Conservation (phyloP, 2,329 filamentous ascomycete species). For the Fusarium cicatricum region DNA sequence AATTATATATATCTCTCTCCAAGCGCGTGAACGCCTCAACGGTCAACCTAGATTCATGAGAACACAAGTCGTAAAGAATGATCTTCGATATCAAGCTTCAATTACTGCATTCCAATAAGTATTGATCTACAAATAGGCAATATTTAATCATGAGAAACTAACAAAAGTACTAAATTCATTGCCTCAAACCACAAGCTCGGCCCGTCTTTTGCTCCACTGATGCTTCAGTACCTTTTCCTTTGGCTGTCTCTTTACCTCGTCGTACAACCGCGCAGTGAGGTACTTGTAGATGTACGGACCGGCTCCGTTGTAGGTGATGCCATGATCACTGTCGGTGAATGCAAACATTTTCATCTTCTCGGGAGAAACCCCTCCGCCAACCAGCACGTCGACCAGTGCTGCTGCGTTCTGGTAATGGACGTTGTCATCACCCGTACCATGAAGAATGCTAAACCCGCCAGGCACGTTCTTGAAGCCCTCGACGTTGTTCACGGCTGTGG, state of each 20-base stretch:
- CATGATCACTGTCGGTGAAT: slow-evolving; percentile 72
- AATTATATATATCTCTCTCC: no score
- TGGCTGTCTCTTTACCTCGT: slow-evolving; percentile 66
- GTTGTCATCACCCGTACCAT: slow-evolving; percentile 75
- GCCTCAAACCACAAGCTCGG: slow-evolving; percentile 1
- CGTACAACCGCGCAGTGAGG: slow-evolving; percentile 66
- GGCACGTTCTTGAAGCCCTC: slow-evolving; percentile 69
- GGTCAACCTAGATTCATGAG: no score
- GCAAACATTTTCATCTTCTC: slow-evolving; percentile 69
- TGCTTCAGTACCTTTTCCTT: slow-evolving; percentile 43
- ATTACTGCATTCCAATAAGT: no score
- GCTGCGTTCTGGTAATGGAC: slow-evolving; percentile 75
- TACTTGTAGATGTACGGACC: slow-evolving; percentile 68
- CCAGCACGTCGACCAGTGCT: slow-evolving; percentile 67
- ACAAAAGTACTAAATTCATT: no score
- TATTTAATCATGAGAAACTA: no score
- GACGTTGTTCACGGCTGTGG: slow-evolving; percentile 64
- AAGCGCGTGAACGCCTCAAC: no score
- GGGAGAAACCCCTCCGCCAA: slow-evolving; percentile 65
- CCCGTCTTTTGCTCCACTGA: slow-evolving; percentile 46
- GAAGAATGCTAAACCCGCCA: slow-evolving; percentile 69
- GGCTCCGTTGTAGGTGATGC: slow-evolving; percentile 65
- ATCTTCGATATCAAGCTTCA: no score
- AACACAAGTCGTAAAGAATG: no score
- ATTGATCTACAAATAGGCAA: no score